These are phyloP conservation scores for Hemisphaericaspora lyxosophila DNA, from an alignment of 1,139 yeast species.

Conservation along the genomic window DNA sequence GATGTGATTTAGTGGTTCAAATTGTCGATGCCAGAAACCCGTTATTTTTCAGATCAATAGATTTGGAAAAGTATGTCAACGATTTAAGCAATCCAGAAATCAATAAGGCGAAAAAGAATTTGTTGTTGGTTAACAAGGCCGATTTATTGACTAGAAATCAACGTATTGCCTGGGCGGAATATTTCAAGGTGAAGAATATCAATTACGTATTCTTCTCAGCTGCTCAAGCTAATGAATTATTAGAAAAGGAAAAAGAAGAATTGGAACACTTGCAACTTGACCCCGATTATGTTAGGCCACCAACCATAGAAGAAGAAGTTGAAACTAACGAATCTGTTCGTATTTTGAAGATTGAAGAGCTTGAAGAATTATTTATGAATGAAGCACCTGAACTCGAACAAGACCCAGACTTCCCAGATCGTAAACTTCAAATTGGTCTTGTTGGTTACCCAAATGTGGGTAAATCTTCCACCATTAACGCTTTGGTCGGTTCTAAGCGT, in stretches of 20 bases:
- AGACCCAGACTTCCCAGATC: constrained; percentile 56
- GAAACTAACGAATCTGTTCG: constrained; percentile 38
- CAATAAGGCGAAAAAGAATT: constrained; percentile 59
- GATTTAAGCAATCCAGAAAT: constrained; percentile 59
- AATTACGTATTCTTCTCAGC: constrained; percentile 94
- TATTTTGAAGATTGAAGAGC: constrained; percentile 78
- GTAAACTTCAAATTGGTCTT: constrained; percentile 82
- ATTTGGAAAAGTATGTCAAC: constrained; percentile 79
- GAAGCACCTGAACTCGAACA: constrained; percentile 72
- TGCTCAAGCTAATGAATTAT: constrained; percentile 68
- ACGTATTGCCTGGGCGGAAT: constrained; percentile 83
- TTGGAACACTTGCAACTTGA: constrained; percentile 39
- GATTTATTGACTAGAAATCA: constrained; percentile 80
- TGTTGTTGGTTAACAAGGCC: constrained; percentile 89
- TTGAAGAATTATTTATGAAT: constrained; percentile 75
- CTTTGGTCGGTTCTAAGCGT: constrained; percentile 91
- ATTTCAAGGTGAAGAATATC: constrained; percentile 66
- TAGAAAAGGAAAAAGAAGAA: constrained; percentile 59
- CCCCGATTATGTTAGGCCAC: constrained; percentile 11
- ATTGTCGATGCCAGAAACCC: constrained; percentile 98
- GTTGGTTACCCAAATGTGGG: constrained; percentile 98
- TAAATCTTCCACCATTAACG: constrained; percentile 94
- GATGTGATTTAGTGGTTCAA: constrained; percentile 92
- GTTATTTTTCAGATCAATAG: constrained; percentile 81
- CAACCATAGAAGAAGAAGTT: constrained; percentile 20